Conservation (phyloP, 768 basidiomycete species). For the Trametes cinnabarina region DNA sequence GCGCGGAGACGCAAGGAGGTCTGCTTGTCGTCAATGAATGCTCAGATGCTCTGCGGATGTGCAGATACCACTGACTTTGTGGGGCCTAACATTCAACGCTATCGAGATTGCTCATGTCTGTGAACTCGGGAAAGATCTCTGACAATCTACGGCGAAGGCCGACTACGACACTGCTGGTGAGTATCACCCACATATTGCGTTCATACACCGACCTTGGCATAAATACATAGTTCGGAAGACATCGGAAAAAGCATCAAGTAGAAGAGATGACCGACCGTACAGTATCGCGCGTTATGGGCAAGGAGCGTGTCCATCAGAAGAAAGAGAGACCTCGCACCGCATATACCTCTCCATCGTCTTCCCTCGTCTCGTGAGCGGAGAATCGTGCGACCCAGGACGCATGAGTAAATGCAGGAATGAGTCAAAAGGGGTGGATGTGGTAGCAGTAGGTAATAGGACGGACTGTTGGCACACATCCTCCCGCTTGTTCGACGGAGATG, state of each 20-base stretch:
- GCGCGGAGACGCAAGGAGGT: too few relatives aligned
- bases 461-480: slow-evolving; percentile 28
- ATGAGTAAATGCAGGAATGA: slow-evolving; percentile 21
- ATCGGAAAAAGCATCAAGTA: background rate
- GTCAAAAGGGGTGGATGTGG: slow-evolving; percentile 17
- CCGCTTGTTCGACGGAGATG: background rate
- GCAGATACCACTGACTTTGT: slow-evolving; percentile 2
- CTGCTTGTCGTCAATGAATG: background rate
- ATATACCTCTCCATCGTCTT: background rate
- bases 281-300: slow-evolving; percentile 15
- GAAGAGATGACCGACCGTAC: slow-evolving; percentile 31
- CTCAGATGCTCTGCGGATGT: background rate
- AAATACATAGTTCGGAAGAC: slow-evolving; percentile 7
- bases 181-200: slow-evolving; percentile 5
- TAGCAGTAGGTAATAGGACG: slow-evolving; percentile 29
- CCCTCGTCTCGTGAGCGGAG: background rate
- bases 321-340: slow-evolving; percentile 25
- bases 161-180: background rate
- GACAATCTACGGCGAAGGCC: background rate
- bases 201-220: slow-evolving; percentile 19
- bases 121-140: too few relatives aligned
- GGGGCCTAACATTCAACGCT: too few relatives aligned
- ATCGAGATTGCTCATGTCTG: too few relatives aligned
- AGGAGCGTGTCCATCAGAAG: slow-evolving; percentile 14
- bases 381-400: background rate